These are phyloP conservation scores for Hypoxylon sp. DNA, from an alignment of 2,329 filamentous ascomycete genomes.

Conservation along the genomic window DNA sequence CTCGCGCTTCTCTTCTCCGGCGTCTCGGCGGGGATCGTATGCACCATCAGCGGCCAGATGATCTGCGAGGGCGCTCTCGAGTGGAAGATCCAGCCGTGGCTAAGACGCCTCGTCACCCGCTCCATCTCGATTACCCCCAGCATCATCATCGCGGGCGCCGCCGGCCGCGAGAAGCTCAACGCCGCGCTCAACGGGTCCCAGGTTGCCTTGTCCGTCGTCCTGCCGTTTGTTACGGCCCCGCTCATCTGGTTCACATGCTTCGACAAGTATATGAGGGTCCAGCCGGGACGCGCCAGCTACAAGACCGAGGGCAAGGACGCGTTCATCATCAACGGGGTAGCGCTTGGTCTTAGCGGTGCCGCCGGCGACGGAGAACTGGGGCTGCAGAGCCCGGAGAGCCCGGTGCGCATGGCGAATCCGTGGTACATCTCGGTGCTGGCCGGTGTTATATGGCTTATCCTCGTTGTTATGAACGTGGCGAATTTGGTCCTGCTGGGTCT, in stretches of 20 bases:
- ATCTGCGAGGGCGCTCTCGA: slow-evolving; percentile 84
- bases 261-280: slow-evolving; percentile 82
- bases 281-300: slow-evolving; percentile 56
- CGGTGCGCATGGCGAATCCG: slow-evolving; percentile 76
- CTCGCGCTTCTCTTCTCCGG: slow-evolving; percentile 84
- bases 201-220: slow-evolving; percentile 80
- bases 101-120: slow-evolving; percentile 81
- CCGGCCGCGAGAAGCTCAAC: slow-evolving; percentile 77
- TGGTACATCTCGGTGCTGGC: slow-evolving; percentile 70
- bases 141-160: slow-evolving; percentile 84
- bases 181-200: slow-evolving; percentile 80
- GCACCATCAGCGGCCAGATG: slow-evolving; percentile 91
- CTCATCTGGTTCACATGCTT: slow-evolving; percentile 87
- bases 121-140: slow-evolving; percentile 83
- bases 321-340: slow-evolving; percentile 17
- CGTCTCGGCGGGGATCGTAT: slow-evolving; percentile 84
- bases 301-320: slow-evolving; percentile 47
- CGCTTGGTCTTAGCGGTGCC: neutral
- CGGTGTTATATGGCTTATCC: slow-evolving; percentile 76
- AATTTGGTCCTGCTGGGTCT: slow-evolving; percentile 50
- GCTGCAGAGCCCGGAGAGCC: slow-evolving; percentile 41
- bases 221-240: slow-evolving; percentile 86
- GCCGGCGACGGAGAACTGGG: slow-evolving; percentile 20
- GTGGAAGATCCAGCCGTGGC: slow-evolving; percentile 81
- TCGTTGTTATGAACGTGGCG: slow-evolving; percentile 77